Conservation (phyloP, 1,284 basidiomycete genomes). For the Papiliotrema laurentii region DNA sequence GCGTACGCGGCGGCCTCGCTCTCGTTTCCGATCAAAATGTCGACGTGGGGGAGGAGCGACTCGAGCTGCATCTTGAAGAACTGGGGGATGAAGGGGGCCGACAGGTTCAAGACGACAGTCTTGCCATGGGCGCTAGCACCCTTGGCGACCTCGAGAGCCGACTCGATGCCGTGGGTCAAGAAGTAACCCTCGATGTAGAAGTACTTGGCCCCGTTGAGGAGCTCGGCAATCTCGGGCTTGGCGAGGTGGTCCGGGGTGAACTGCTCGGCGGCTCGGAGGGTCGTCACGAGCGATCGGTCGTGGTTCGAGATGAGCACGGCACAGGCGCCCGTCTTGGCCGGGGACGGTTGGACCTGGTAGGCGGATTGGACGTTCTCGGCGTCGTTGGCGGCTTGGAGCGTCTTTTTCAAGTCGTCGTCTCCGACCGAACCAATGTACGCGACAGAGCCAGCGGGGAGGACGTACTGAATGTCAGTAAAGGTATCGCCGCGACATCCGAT, state of each 20-base stretch:
- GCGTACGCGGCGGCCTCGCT: slow-evolving; percentile 88
- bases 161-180: slow-evolving; percentile 84
- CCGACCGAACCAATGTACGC: slow-evolving; percentile 96
- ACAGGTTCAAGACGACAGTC: slow-evolving; percentile 87
- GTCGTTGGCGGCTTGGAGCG: slow-evolving; percentile 87
- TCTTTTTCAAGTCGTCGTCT: slow-evolving; percentile 81
- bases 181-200: slow-evolving; percentile 98
- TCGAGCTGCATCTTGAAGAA: slow-evolving; percentile 84
- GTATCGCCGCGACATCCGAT: not conserved
- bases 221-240: slow-evolving; percentile 68
- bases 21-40: slow-evolving; percentile 92
- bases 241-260: slow-evolving; percentile 77
- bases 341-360: slow-evolving; percentile 77
- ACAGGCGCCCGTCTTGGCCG: slow-evolving; percentile 90
- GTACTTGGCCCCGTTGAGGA: slow-evolving; percentile 74
- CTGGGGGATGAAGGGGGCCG: slow-evolving; percentile 94
- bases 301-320: slow-evolving; percentile 94
- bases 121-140: slow-evolving; percentile 74
- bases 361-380: slow-evolving; percentile 84
- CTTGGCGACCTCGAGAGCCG: slow-evolving; percentile 71
- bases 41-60: slow-evolving; percentile 72
- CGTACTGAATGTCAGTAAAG: slow-evolving; percentile 59
- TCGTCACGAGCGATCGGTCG: slow-evolving; percentile 87
- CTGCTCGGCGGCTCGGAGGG: slow-evolving; percentile 82
- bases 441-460: slow-evolving; percentile 82